Evolutionary conservation across 2,329 filamentous ascomycete species (phyloP).

Genomic region (Eurotiales sp.): DNA sequence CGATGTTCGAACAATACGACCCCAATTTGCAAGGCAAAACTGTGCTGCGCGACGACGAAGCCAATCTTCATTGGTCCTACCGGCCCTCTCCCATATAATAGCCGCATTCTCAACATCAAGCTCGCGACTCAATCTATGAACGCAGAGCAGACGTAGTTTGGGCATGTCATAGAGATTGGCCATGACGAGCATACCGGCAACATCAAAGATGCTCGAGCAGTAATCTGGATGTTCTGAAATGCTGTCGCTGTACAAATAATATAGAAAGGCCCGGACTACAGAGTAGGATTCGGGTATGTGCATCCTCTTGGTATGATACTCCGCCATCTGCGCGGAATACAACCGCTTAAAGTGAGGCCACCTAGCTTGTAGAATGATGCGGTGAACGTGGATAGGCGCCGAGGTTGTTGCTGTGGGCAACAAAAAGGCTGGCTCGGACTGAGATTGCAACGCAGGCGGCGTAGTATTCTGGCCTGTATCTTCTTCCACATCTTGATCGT

Average conservation of each 20-base stretch:
- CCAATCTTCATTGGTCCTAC: slow-evolving; percentile 88
- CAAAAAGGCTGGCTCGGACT: slow-evolving; percentile 28
- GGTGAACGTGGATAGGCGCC: slow-evolving; percentile 86
- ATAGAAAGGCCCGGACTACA: slow-evolving; percentile 89
- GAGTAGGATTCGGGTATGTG: slow-evolving; percentile 96
- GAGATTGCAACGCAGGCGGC: slow-evolving; percentile 21
- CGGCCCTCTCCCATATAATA: slow-evolving; percentile 92
- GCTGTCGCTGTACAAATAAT: slow-evolving; percentile 94
- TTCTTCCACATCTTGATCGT: slow-evolving; percentile 55
- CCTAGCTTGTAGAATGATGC: slow-evolving; percentile 85
- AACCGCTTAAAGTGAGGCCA: slow-evolving; percentile 96
- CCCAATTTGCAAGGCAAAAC: slow-evolving; percentile 93
- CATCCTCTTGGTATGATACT: slow-evolving; percentile 96
- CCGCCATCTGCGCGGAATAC: slow-evolving; percentile 91
- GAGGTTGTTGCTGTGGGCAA: slow-evolving; percentile 54
- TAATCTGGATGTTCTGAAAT: slow-evolving; percentile 62
- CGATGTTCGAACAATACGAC: slow-evolving; percentile 81
- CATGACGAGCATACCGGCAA: slow-evolving; percentile 93
- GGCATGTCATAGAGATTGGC: slow-evolving; percentile 98
- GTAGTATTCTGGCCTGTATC: slow-evolving; percentile 46
- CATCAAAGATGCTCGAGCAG: slow-evolving; percentile 67
- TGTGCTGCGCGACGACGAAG: slow-evolving; percentile 79
- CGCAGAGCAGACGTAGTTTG: slow-evolving; percentile 82
- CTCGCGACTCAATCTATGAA: slow-evolving; percentile 84
- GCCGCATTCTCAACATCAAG: slow-evolving; percentile 93